Evolutionary conservation across 129 eudicot genomes (phyloP).

Genomic region (Escallonia herrerae): DNA sequence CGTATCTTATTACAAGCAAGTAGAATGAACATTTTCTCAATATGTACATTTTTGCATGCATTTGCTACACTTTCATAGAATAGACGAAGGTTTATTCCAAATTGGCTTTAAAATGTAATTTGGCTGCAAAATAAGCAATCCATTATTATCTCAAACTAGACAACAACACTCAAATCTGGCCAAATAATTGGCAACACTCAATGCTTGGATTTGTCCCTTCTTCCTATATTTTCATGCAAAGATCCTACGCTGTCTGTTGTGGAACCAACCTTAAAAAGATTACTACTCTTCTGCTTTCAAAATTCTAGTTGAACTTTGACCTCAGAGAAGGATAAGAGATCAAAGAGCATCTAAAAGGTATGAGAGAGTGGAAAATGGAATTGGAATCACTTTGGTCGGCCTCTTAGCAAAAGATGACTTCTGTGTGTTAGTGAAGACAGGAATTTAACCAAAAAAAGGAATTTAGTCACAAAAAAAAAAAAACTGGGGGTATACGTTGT

Average conservation of each 20-base stretch:
- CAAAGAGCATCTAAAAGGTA: constrained; percentile 16
- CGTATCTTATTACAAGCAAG: no score
- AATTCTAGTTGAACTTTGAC: constrained; percentile 12
- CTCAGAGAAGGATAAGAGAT: background rate
- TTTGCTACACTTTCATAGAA: no score
- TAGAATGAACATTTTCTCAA: no score
- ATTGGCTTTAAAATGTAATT: no score
- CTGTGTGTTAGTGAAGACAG: constrained; percentile 28
- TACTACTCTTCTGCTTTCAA: background rate
- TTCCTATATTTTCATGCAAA: no score
- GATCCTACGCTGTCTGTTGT: background rate
- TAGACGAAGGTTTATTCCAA: no score
- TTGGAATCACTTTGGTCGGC: constrained; percentile 45
- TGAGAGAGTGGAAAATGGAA: constrained; percentile 23
- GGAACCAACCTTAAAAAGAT: background rate
- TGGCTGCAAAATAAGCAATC: no score
- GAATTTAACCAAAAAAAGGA: no score
- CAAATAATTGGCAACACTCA: no score
- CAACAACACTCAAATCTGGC: background rate
- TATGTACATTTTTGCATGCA: no score
- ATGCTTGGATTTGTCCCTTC: no score
- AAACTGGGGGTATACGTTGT: background rate
- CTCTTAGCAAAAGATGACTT: constrained; percentile 26
- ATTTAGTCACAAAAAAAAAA: background rate
- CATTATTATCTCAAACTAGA: no score